phyloP scores from a whole-genome alignment of 306 rosid species.

The Bauhinia variegata region DNA sequence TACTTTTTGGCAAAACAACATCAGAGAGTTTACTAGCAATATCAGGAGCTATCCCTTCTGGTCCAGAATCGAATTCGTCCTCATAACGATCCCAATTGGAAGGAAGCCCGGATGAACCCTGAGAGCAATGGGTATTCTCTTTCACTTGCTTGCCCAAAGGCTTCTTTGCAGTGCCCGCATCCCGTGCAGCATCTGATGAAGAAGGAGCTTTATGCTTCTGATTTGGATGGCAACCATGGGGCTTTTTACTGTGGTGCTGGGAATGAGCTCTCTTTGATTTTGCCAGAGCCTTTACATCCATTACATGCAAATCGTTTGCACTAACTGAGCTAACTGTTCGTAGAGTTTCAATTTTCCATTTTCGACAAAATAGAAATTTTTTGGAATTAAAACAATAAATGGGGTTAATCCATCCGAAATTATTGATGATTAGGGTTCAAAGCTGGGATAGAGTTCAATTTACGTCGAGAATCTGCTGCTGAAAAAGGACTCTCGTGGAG shows the following conservation, averaged over 20 bases:
- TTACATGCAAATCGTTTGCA: slow-evolving; percentile 20
- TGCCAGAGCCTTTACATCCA: slow-evolving; percentile 84
- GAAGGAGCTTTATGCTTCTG: slow-evolving; percentile 54
- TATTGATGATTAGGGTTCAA: slow-evolving; percentile 20
- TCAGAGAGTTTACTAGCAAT: slow-evolving; percentile 42
- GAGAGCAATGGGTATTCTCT: slow-evolving; percentile 43
- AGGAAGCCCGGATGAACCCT: slow-evolving; percentile 53
- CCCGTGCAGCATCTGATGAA: slow-evolving; percentile 37
- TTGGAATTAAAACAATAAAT: slow-evolving; percentile 9
- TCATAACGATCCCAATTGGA: slow-evolving; percentile 81
- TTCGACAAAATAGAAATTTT: neutral
- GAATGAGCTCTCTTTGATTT: slow-evolving; percentile 88
- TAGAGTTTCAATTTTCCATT: neutral
- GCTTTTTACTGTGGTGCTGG: slow-evolving; percentile 64
- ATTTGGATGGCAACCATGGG: slow-evolving; percentile 36
- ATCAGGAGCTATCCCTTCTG: slow-evolving; percentile 31
- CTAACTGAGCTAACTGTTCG: neutral
- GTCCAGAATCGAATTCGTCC: slow-evolving; percentile 45
- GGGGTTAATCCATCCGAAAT: neutral
- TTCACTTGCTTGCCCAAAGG: slow-evolving; percentile 47
- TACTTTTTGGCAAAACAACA: slow-evolving; percentile 58
- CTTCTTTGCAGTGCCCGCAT: slow-evolving; percentile 36
- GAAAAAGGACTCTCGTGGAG: neutral
- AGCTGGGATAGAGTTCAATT: neutral
- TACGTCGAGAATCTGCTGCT: neutral